Conservation (phyloP, 2,329 filamentous ascomycete genomes). For the Sarocladium kiliense region DNA sequence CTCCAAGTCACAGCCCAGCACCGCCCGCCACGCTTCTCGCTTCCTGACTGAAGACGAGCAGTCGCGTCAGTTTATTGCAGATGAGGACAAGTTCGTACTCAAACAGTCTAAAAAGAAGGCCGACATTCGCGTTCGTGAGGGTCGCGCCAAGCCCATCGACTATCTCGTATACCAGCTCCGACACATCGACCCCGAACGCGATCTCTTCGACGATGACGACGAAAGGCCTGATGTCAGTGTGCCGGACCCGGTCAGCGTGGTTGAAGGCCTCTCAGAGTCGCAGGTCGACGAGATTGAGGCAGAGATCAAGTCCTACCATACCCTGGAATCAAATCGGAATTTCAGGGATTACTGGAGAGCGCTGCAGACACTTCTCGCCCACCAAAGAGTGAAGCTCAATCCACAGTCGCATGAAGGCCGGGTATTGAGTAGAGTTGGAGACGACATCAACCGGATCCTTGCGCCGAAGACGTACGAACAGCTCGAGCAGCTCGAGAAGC, state of each 20-base stretch:
- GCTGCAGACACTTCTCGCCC: constrained; percentile 76
- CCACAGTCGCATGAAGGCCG: constrained; percentile 60
- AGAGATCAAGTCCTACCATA: constrained; percentile 75
- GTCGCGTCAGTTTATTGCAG: constrained; percentile 78
- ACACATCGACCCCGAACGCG: constrained; percentile 78
- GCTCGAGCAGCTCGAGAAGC: constrained; percentile 77
- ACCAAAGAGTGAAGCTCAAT: constrained; percentile 63
- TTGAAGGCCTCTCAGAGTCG: constrained; percentile 63
- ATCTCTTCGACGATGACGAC: constrained; percentile 82
- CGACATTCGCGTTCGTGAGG: constrained; percentile 86
- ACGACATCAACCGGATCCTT: constrained; percentile 84
- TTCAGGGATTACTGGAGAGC: constrained; percentile 93
- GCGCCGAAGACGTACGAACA: constrained; percentile 81
- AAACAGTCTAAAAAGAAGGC: constrained; percentile 98
- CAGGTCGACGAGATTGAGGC: constrained; percentile 73
- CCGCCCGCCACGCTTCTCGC: constrained; percentile 25
- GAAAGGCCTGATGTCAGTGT: constrained; percentile 68
- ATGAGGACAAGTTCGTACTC: constrained; percentile 93
- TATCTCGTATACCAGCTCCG: constrained; percentile 87
- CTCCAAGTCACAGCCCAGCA: constrained; percentile 23
- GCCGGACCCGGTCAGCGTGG: constrained; percentile 73
- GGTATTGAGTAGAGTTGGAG: constrained; percentile 74
- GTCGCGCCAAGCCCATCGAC: constrained; percentile 87
- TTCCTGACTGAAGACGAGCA: constrained; percentile 71
- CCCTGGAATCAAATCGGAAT: constrained; percentile 69